Evolutionary conservation across 2,329 filamentous ascomycete genomes (phyloP).

Genomic region (Macrophomina tecta): DNA sequence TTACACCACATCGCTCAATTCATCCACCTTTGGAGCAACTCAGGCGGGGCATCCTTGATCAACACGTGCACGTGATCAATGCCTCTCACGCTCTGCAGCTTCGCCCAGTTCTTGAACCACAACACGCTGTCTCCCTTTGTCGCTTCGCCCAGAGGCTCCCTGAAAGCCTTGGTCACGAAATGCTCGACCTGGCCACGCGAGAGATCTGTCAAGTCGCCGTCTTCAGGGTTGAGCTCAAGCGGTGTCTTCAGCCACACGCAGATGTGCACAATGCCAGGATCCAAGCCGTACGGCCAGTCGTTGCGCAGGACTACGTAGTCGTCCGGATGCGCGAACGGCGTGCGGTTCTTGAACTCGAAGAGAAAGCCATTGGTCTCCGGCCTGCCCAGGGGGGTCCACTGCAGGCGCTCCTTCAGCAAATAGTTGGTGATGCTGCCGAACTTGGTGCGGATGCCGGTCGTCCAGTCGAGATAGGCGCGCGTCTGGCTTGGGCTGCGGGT

Average conservation of each 20-base stretch:
- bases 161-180: conserved; percentile 29
- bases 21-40: conserved; percentile 37
- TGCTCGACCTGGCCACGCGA: conserved; percentile 37
- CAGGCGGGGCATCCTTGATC: conserved; percentile 50
- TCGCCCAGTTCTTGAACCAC: conserved; percentile 71
- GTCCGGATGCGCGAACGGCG: conserved; percentile 59
- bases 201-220: conserved; percentile 40
- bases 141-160: conserved; percentile 23
- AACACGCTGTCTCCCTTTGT: conserved; percentile 55
- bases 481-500: conserved; percentile 66
- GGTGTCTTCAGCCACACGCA: conserved; percentile 58
- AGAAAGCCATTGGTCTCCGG: neutral
- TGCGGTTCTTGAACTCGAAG: conserved; percentile 53
- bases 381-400: conserved; percentile 50
- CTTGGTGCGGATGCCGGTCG: conserved; percentile 57
- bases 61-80: conserved; percentile 65
- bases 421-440: conserved; percentile 64
- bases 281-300: conserved; percentile 69
- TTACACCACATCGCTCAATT: conserved; percentile 28
- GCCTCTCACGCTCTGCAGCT: conserved; percentile 64
- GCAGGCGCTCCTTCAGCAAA: conserved; percentile 61
- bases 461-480: conserved; percentile 66
- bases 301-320: conserved; percentile 66
- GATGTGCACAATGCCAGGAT: conserved; percentile 58
- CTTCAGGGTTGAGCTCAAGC: conserved; percentile 37